phyloP scores from a whole-genome alignment of 352 stramenopile species.

The Thraustochytrium striatum region DNA sequence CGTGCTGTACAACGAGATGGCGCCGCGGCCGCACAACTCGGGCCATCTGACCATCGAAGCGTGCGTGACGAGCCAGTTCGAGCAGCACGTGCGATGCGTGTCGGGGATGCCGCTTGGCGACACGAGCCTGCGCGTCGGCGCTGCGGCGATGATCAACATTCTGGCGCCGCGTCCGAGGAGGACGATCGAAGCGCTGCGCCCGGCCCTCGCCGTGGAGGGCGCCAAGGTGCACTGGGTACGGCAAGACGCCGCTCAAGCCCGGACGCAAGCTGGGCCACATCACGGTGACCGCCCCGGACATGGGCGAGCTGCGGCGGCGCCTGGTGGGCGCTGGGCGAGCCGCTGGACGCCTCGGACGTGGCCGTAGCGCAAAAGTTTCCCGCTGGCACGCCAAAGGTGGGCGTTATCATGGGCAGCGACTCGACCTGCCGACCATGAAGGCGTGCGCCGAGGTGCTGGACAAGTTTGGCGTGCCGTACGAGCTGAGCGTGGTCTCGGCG shows the following conservation, averaged over 20 bases:
- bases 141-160: conserved; percentile 84
- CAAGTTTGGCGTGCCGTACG: conserved; percentile 89
- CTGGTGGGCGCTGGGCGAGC: background rate
- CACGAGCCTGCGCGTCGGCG: conserved; percentile 80
- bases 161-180: conserved; percentile 59
- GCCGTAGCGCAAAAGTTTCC: too few relatives aligned
- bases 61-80: conserved; percentile 94
- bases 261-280: conserved; percentile 95
- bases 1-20: conserved; percentile 95
- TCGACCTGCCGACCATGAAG: conserved; percentile 95
- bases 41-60: conserved; percentile 99
- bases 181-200: conserved; percentile 8
- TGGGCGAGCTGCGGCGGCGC: conserved; percentile 66
- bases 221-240: conserved; percentile 93
- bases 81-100: conserved; percentile 93
- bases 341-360: too few relatives aligned
- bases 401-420: conserved; percentile 71
- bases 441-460: conserved; percentile 89
- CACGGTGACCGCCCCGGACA: conserved; percentile 81
- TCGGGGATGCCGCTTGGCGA: conserved; percentile 85
- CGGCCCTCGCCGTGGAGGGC: conserved; percentile 54
- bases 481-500: conserved; percentile 96
- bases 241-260: conserved; percentile 81
- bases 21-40: conserved; percentile 95
- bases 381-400: too few relatives aligned